Percentiles rank a stretch among this genome's conserved stretches.
These are phyloP conservation scores for Zoysia matrella DNA, from an alignment of 202 grass and related monocot species.

Conservation along the genomic window DNA sequence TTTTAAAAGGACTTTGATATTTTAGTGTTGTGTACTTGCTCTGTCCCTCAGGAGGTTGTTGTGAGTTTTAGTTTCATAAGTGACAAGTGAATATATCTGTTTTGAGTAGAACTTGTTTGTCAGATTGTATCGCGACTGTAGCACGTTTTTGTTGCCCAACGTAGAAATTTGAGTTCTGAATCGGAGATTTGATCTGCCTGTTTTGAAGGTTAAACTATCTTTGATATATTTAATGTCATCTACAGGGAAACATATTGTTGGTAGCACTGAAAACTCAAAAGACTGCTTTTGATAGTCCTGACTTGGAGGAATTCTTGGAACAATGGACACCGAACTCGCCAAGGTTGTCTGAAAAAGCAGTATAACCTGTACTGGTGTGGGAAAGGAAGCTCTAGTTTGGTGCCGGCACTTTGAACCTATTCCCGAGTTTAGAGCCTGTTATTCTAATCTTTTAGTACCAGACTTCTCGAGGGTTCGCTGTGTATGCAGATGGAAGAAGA, in stretches of 20 bases:
- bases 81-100: constrained; percentile 3
- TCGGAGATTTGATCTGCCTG: not conserved
- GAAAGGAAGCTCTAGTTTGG: constrained; percentile 18
- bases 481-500: constrained; percentile 71
- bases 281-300: not conserved
- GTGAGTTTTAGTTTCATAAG: constrained; percentile 15
- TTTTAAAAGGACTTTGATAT: too few species aligned
- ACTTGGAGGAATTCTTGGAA: constrained; percentile 25
- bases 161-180: constrained; percentile 4
- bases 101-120: not conserved
- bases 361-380: not conserved
- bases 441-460: constrained; percentile 37
- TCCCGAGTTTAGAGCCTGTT: constrained; percentile 4
- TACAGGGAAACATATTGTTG: constrained; percentile 14
- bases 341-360: constrained; percentile 12
- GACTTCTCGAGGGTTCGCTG: constrained; percentile 28
- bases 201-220: constrained; percentile 28
- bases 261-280: not conserved
- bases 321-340: constrained; percentile 7
- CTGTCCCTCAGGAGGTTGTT: not conserved
- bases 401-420: constrained; percentile 35
- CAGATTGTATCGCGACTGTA: constrained; percentile 7
- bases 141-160: not conserved
- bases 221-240: constrained; percentile 17
- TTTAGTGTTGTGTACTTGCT: not conserved